Conservation (phyloP, 1,139 yeast species). For the Pneumocystis murina region DNA sequence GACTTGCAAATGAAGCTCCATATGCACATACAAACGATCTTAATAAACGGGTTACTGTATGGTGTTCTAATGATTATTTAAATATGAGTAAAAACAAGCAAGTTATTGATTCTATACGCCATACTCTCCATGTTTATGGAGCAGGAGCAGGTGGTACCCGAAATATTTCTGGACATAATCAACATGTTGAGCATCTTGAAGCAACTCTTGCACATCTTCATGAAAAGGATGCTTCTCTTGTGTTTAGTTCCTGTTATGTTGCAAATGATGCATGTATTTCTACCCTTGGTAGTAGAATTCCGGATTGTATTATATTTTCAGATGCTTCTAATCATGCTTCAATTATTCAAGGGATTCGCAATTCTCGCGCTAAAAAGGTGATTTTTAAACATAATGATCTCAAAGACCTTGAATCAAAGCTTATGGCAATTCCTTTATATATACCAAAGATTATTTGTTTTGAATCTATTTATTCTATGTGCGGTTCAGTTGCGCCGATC, state of each 20-base stretch:
- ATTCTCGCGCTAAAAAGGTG: constrained; percentile 78
- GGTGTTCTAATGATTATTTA: constrained; percentile 96
- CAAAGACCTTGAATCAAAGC: constrained; percentile 59
- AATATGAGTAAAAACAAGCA: constrained; percentile 79
- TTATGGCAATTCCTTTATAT: constrained; percentile 64
- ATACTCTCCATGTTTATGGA: constrained; percentile 76
- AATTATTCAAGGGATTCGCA: constrained; percentile 89
- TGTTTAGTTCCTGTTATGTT: constrained; percentile 87
- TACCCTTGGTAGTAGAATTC: constrained; percentile 76
- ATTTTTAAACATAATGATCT: constrained; percentile 84
- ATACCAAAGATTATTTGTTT: constrained; percentile 91
- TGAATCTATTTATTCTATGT: constrained; percentile 95
- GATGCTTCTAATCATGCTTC: constrained; percentile 94
- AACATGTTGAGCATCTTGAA: constrained; percentile 74
- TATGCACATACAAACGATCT: constrained; percentile 67
- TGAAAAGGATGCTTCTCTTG: constrained; percentile 88
- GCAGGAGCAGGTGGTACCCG: constrained; percentile 99
- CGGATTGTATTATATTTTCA: constrained; percentile 78
- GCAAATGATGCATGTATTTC: constrained; percentile 96
- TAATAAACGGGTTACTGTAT: constrained; percentile 77
- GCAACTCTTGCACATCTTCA: constrained; percentile 78
- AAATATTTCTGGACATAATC: constrained; percentile 94
- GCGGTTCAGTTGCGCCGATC: constrained; percentile 92
- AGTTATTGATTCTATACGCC: constrained; percentile 63
- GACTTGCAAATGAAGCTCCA: constrained; percentile 88